Base-by-base conservation (phyloP, 495 filamentous ascomycete genomes). In the Tuber microsphaerosporum region DNA sequence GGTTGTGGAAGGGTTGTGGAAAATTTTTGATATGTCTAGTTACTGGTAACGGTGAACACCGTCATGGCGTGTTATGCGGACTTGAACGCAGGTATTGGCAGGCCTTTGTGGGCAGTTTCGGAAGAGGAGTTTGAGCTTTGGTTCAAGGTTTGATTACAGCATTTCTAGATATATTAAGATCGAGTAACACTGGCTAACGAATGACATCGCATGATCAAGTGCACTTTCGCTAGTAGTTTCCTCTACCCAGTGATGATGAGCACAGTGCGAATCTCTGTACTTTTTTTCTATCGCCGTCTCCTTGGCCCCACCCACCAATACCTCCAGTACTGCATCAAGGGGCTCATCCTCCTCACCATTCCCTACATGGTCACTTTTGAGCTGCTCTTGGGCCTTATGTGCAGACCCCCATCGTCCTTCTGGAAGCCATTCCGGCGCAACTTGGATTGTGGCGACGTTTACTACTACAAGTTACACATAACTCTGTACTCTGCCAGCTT, bases 261-360 rank as follows among this genome's bases (percentile, higher is more conserved):
- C 22, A 14, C 69, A 10, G 69, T 70, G 20, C 69, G 69, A 10
- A 37, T 70, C 19, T 70, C 69, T 9, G 37, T 70, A 4, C 69
- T 70, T 43, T 41, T 48, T 39, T 72, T 72, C 71, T 72, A 72
- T 6, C 71, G 71, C 9, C 71, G 71, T 6, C 71, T 72, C 26
- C 0, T 72, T 31, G 71, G 44, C 0, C 41, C 19, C 10, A 70
- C 69, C 34, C 22, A 16, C 41, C 26, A 37, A 20, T 5, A 12
- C 0, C 26, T 37, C 9, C 71, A 68, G 43, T 31, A 20, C 17
- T 26, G 16, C 7, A 34, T 72, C 17, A 42, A 45, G 44, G 43
- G 5, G 1, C 39, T 48, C 16, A 39, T 72, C 7, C 37, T 46
- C 43, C 26, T 48, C 17, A 34, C 45, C 37, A 72, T 72, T n/a